phyloP scores from a whole-genome alignment of 768 basidiomycete species.

The Tylopilus felleus region DNA sequence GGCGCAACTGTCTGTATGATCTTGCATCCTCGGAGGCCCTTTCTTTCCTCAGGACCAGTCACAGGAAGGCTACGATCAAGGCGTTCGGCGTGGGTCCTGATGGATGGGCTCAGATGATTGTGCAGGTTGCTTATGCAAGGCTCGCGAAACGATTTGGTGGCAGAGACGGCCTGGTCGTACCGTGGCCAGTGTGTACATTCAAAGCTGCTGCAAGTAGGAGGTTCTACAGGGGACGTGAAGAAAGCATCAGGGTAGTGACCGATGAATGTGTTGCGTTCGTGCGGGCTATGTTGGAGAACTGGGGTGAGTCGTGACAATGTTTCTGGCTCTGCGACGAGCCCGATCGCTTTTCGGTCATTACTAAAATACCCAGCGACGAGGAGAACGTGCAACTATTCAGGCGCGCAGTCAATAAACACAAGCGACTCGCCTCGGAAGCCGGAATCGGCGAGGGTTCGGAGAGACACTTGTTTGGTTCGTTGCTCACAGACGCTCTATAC shows the following conservation, averaged over 20 bases:
- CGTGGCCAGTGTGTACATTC: constrained; percentile 70
- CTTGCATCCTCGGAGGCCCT: constrained; percentile 65
- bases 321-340: background rate
- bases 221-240: too few relatives aligned
- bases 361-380: background rate
- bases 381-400: too few relatives aligned
- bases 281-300: constrained; percentile 27
- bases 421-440: too few relatives aligned
- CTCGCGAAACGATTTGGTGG: constrained; percentile 40
- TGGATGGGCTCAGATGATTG: constrained; percentile 89
- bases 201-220: constrained; percentile 23
- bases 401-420: too few relatives aligned
- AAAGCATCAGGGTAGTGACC: too few relatives aligned
- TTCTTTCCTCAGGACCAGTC: constrained; percentile 59
- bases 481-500: too few relatives aligned
- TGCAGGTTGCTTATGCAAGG: constrained; percentile 84
- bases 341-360: background rate
- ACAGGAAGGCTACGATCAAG: constrained; percentile 88
- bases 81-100: constrained; percentile 84
- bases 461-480: too few relatives aligned
- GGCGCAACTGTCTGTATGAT: constrained; percentile 56
- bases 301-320: constrained; percentile 20
- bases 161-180: too few relatives aligned
- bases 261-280: too few relatives aligned
- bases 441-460: too few relatives aligned